Conservation (phyloP, 495 filamentous ascomycete species). For the Penicillium herquei region DNA sequence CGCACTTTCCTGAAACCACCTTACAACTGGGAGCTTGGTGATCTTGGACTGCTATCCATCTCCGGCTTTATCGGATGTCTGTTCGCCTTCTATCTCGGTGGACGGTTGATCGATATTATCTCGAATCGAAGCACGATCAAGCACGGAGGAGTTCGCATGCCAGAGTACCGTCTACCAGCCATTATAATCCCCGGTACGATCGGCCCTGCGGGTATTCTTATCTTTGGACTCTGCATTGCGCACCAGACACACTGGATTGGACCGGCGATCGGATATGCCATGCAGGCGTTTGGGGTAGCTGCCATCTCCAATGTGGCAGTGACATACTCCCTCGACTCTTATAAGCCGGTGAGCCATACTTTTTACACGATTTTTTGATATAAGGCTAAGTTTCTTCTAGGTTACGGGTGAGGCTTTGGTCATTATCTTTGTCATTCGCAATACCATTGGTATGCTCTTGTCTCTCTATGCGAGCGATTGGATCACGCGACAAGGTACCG, state of each 20-base stretch:
- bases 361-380: neutral
- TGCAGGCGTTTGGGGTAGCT: constrained; percentile 35
- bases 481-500: constrained; percentile 27
- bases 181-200: constrained; percentile 28
- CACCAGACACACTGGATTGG: constrained; percentile 31
- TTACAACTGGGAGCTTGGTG: constrained; percentile 28
- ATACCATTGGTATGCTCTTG: constrained; percentile 33
- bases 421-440: constrained; percentile 34
- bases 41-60: constrained; percentile 27
- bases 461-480: constrained; percentile 30
- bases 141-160: constrained; percentile 23
- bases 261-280: constrained; percentile 31
- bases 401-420: constrained; percentile 32
- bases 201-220: constrained; percentile 28
- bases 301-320: constrained; percentile 36
- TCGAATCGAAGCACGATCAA: constrained; percentile 27
- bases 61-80: constrained; percentile 32
- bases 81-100: constrained; percentile 32
- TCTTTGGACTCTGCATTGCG: constrained; percentile 30
- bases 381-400: constrained; percentile 1
- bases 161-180: constrained; percentile 31
- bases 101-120: constrained; percentile 32
- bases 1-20: constrained; percentile 30
- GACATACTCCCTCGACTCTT: constrained; percentile 33
- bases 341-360: constrained; percentile 23